Percentiles rank a stretch among this genome's conserved stretches.
These are phyloP conservation scores for Nannochloropsis oceanica DNA, from an alignment of 108 stramenopile genomes.

Conservation along the genomic window DNA sequence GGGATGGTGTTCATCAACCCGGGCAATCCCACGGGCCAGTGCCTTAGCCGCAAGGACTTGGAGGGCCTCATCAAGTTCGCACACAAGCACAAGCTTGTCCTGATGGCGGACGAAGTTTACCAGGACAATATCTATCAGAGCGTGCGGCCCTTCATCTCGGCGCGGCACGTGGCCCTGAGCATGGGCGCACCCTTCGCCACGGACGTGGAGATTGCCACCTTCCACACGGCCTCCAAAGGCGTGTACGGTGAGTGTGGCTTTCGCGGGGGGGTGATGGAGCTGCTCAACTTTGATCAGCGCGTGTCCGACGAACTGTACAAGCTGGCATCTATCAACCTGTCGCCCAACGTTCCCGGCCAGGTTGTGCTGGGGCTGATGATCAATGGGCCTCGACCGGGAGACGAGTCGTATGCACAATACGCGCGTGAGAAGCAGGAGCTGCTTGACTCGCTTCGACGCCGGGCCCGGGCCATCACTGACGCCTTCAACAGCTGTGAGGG, in stretches of 20 bases:
- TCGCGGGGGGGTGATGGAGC: conserved; percentile 82
- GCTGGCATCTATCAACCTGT: conserved; percentile 70
- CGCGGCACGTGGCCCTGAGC: conserved; percentile 21
- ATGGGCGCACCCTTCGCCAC: conserved; percentile 17
- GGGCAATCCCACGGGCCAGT: conserved; percentile 87
- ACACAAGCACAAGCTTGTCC: conserved; percentile 51
- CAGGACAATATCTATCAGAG: conserved; percentile 79
- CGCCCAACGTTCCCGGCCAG: conserved; percentile 71
- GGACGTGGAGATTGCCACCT: conserved; percentile 62
- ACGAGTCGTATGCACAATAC: conserved; percentile 53
- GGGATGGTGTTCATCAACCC: conserved; percentile 86
- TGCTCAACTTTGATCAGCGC: conserved; percentile 57
- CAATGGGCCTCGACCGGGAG: conserved; percentile 55
- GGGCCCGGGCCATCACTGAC: conserved; percentile 54
- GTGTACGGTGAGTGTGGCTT: conserved; percentile 85
- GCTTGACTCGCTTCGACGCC: conserved; percentile 58
- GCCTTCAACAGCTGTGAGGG: conserved; percentile 71
- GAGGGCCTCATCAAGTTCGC: conserved; percentile 61
- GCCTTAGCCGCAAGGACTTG: conserved; percentile 53
- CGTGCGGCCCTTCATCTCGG: conserved; percentile 55
- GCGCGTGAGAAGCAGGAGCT: conserved; percentile 48
- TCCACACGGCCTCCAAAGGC: conserved; percentile 85
- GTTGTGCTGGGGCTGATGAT: conserved; percentile 78
- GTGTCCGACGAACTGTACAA: conserved; percentile 80
- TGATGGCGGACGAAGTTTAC: conserved; percentile 90